These are phyloP conservation scores for Schizophyllum amplum DNA, from an alignment of 1,284 basidiomycete genomes.

Conservation along the genomic window DNA sequence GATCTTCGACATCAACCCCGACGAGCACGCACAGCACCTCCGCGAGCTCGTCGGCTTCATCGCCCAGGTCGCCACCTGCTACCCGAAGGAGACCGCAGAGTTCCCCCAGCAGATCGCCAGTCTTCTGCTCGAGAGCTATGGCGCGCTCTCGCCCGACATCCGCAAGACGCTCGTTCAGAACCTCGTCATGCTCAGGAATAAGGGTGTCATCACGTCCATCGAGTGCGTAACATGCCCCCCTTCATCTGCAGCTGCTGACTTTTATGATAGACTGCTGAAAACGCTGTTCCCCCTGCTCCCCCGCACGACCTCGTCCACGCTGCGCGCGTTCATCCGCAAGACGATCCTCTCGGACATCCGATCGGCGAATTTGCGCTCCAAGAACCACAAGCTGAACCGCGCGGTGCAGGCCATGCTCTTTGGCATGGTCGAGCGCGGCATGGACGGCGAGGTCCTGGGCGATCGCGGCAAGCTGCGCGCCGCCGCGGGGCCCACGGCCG, in stretches of 20 bases:
- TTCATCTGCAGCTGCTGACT: constrained; percentile 3
- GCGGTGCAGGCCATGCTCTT: constrained; percentile 96
- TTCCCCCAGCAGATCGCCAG: constrained; percentile 75
- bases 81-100: constrained; percentile 78
- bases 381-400: constrained; percentile 95
- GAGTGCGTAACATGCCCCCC: constrained; percentile 49
- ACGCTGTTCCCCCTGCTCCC: constrained; percentile 92
- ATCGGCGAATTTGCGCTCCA: constrained; percentile 82
- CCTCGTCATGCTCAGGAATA: constrained; percentile 88
- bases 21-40: constrained; percentile 78
- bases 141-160: constrained; percentile 66
- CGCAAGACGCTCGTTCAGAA: constrained; percentile 83
- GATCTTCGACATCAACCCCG: constrained; percentile 73
- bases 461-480: constrained; percentile 71
- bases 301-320: constrained; percentile 73
- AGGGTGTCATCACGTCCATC: constrained; percentile 87
- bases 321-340: constrained; percentile 84
- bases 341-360: constrained; percentile 96
- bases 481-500: constrained; percentile 29
- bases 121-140: constrained; percentile 72
- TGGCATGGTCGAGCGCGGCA: constrained; percentile 88
- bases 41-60: constrained; percentile 83
- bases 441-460: constrained; percentile 73
- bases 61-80: constrained; percentile 83
- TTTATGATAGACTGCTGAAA: constrained; percentile 65